Evolutionary conservation across 176 grass and related monocot species (phyloP), one percentile per base, ranked within the genome.

Genomic region (Phragmites australis): DNA sequence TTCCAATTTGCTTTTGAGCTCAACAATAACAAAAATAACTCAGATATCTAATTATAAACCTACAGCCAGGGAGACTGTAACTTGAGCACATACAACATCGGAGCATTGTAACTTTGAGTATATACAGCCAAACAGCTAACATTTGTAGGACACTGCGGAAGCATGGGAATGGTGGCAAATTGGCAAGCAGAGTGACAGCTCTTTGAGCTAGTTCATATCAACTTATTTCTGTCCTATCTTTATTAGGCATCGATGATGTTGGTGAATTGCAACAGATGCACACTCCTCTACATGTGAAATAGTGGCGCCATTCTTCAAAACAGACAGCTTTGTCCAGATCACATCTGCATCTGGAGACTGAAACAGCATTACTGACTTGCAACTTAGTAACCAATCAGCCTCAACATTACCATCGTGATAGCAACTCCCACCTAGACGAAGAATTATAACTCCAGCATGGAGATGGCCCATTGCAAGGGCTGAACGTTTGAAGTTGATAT

Each of bases 151-250:
- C 21, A 69, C 26, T 32, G 31, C 48, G 42, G 64, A 81, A 71
- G 39, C 41, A 48, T 89, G 46, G 26, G 47, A 31, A 58, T 72
- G 18, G 49, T 63, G 19, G 23, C 78, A 80, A 34, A 46, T 66
- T 65, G 48, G 27, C 65, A 83, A 77, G 44, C 45, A 27, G 57
- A 47, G 49, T 19, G 58, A 66, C 63, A 59, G 65, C 54, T 39
- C 46, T 89, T 89, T 77, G 40, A 77, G 77, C 65, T 49, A 47
- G 29, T 43, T 51, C 50, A 50, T 41, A 51, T 72, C 54, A 77
- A 85, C 39, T 89, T 54, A 18, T 46, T 11, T 78, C 29, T 68
- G 57, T 30, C 65, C 47, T 63, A 26, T 70, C 13, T 69, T 84
- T 67, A 41, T 34, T 45, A 56, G 48, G 54, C 9, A 83, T 9